These are phyloP conservation scores for Puccinia triticina DNA, from an alignment of 1,284 basidiomycete species.

Conservation along the genomic window DNA sequence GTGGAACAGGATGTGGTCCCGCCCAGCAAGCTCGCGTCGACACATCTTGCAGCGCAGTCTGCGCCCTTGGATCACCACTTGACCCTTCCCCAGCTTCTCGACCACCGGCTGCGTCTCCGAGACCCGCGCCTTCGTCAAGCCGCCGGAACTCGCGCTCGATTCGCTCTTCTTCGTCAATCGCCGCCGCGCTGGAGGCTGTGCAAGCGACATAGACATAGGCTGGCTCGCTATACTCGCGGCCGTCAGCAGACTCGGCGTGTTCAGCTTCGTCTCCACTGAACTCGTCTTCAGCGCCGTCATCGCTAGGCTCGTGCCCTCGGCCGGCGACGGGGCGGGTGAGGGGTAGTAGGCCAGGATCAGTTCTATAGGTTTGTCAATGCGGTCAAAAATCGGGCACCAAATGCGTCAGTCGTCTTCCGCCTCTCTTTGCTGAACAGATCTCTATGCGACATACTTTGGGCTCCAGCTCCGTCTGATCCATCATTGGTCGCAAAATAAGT, in stretches of 20 bases:
- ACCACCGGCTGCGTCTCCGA: not conserved
- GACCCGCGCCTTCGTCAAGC: not conserved
- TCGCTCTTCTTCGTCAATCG: not conserved
- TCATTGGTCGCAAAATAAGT: too few species aligned
- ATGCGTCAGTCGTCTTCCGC: not conserved
- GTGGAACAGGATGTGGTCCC: constrained; percentile 45
- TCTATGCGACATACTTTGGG: constrained; percentile 23
- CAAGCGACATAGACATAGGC: not conserved
- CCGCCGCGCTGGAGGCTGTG: not conserved
- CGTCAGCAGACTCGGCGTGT: not conserved
- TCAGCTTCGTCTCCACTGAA: constrained; percentile 13
- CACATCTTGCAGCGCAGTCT: constrained; percentile 45
- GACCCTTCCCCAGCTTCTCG: constrained; percentile 38
- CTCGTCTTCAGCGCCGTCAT: constrained; percentile 20
- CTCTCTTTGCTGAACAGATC: not conserved
- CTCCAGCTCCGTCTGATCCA: constrained; percentile 26
- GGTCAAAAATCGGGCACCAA: not conserved
- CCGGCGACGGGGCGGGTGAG: constrained; percentile 34
- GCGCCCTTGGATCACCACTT: constrained; percentile 34
- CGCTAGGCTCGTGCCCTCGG: not conserved
- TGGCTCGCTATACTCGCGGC: not conserved
- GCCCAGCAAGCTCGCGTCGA: constrained; percentile 38
- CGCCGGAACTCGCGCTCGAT: too few species aligned
- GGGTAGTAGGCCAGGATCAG: constrained; percentile 48
- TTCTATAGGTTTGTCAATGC: constrained; percentile 5